Evolutionary conservation across 108 stramenopile species (phyloP).

Genomic region (Cylindrotheca fusiformis): DNA sequence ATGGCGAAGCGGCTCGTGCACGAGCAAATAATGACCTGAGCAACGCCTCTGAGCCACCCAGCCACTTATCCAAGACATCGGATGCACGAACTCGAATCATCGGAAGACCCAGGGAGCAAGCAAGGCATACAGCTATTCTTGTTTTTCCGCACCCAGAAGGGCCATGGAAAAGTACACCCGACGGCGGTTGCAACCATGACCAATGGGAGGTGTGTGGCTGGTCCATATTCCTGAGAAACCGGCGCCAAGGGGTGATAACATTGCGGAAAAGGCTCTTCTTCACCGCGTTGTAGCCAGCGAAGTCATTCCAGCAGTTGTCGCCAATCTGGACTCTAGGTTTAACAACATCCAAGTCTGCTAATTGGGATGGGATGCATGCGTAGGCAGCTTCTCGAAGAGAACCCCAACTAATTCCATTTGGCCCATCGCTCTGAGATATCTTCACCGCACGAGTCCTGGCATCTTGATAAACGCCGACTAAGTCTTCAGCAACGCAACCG

Average conservation of each 20-base stretch:
- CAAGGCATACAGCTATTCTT: conserved; percentile 66
- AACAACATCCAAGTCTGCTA: conserved; percentile 72
- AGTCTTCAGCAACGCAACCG: conserved; percentile 78
- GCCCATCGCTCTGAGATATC: conserved; percentile 3
- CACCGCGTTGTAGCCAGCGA: conserved; percentile 60
- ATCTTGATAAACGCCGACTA: conserved; percentile 61
- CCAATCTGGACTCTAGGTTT: conserved; percentile 32
- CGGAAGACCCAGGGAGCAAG: conserved; percentile 62
- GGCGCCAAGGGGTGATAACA: conserved; percentile 73
- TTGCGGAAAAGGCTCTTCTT: conserved; percentile 69
- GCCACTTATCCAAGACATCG: conserved; percentile 94
- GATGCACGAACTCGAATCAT: conserved; percentile 68
- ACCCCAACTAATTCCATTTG: conserved; percentile 40
- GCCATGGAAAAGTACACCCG: conserved; percentile 81
- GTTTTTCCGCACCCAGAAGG: conserved; percentile 77
- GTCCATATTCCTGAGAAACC: conserved; percentile 23
- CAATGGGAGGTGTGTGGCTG: not conserved
- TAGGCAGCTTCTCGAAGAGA: conserved; percentile 61
- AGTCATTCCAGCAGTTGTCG: conserved; percentile 36
- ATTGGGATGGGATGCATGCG: conserved; percentile 64
- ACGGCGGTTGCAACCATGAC: conserved; percentile 48
- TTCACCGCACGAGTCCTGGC: conserved; percentile 47
- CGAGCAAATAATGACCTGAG: conserved; percentile 84
- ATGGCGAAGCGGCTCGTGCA: conserved; percentile 87
- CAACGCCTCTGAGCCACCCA: conserved; percentile 94